Evolutionary conservation across 495 filamentous ascomycete species (phyloP).

Genomic region (Tuber brumale): DNA sequence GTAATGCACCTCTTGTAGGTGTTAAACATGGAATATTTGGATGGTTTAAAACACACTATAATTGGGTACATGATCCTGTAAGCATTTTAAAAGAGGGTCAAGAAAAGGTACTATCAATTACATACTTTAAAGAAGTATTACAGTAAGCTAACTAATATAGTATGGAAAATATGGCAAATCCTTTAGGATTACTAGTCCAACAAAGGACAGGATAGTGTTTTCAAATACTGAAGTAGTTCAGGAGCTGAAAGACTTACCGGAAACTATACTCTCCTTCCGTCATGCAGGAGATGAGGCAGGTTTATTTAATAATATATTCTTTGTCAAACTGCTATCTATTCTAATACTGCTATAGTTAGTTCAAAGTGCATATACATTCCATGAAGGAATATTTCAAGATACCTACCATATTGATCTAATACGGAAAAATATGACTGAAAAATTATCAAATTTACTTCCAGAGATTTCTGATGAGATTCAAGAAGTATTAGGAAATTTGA

Average conservation of each 20-base stretch:
- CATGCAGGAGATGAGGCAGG: background rate
- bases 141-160: background rate
- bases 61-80: background rate
- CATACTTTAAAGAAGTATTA: background rate
- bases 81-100: constrained; percentile 3
- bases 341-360: background rate
- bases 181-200: constrained; percentile 13
- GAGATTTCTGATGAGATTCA: constrained; percentile 10
- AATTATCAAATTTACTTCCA: constrained; percentile 7
- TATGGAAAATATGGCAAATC: constrained; percentile 12
- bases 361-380: background rate
- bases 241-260: constrained; percentile 7
- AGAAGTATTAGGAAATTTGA: background rate
- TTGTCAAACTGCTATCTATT: too few relatives aligned
- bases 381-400: background rate
- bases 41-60: constrained; percentile 4
- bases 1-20: background rate
- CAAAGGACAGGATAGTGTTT: constrained; percentile 4
- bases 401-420: constrained; percentile 13
- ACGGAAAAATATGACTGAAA: constrained; percentile 10
- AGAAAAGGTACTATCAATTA: background rate
- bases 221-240: background rate
- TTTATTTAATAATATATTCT: background rate
- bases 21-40: background rate
- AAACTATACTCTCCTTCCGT: background rate